Evolutionary conservation across 345 rosid genomes (phyloP), one percentile per base, ranked within the genome.

Genomic region (Murraya koenigii): DNA sequence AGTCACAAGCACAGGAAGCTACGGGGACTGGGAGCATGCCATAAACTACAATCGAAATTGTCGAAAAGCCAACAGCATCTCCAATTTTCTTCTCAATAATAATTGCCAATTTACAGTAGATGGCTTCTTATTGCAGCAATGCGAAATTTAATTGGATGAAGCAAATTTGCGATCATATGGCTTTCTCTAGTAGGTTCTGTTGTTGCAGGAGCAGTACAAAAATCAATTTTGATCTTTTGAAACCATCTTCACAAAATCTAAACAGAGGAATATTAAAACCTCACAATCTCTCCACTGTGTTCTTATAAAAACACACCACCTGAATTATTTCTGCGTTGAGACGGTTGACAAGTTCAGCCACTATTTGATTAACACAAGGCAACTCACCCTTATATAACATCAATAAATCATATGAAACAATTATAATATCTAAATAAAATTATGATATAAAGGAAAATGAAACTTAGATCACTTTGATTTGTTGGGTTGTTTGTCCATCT

Each of bases 61-160:
- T 8, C 15, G 19, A 54, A 49, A 55, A 0, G 28, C 3, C 28
- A 38, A 36, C 41, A 5, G 26, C 8, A 66, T 66, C 70, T 25
- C 52, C 30, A 61, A 32, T 33, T 52, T 44, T 52, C n/a, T 52
- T 52, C n/a, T 17, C 56, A 52, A 19, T 52, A 52, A 52, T 52
- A 15, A 52, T 52, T 52, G 56, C 22, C 56, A 52, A 15, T 19
- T 52, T 19, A 17, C n/a, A 52, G 49, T 17, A 19, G 25, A 20
- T 75, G 61, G 66, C 66, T 75, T 75, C 75, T 62, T 8, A 52
- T 52, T 6, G 71, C 44, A 72, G 78, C 65, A 68, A 60, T 32
- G 7, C 25, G 13, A 60, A 41, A 47, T 41, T 28, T 44, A 22
- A 33, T 49, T 52, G 49, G 17, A n/a, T 9, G n/a, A n/a, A 7